These are phyloP conservation scores for Catunica adiposa DNA, from an alignment of 2,329 filamentous ascomycete species.

Conservation along the genomic window DNA sequence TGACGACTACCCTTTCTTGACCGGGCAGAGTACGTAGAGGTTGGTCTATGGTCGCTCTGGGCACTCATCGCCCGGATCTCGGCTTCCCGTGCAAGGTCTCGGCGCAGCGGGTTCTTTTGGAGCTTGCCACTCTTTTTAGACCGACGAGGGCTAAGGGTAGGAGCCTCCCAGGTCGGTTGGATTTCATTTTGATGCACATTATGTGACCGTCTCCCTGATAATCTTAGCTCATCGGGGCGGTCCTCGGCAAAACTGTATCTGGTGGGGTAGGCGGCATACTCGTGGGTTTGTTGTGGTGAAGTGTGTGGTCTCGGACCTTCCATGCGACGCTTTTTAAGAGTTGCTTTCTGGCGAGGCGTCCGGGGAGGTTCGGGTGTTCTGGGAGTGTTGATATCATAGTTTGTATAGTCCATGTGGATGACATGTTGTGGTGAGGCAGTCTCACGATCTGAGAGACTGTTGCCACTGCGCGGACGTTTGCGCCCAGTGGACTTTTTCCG, in stretches of 20 bases:
- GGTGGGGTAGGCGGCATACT: conserved; percentile 21
- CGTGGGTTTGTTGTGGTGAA: conserved; percentile 17
- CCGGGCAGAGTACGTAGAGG: conserved; percentile 42
- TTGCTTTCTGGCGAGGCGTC: conserved; percentile 16
- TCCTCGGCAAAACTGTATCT: conserved; percentile 49
- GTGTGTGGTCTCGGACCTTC: conserved; percentile 29
- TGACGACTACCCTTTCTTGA: conserved; percentile 33
- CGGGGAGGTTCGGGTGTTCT: conserved; percentile 15
- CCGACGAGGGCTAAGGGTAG: conserved; percentile 11
- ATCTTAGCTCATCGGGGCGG: conserved; percentile 35
- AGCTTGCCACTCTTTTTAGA: conserved; percentile 8
- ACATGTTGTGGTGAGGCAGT: conserved; percentile 20
- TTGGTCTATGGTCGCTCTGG: conserved; percentile 36
- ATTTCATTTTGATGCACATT: neutral
- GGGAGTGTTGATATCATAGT: conserved; percentile 10
- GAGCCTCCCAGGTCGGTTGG: conserved; percentile 5
- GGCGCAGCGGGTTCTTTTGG: conserved; percentile 3
- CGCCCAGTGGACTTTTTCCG: conserved; percentile 30
- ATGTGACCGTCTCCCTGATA: conserved; percentile 18
- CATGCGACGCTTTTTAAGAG: conserved; percentile 27
- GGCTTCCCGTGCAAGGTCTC: conserved; percentile 60
- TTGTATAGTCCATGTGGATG: conserved; percentile 17
- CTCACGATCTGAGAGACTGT: conserved; percentile 38
- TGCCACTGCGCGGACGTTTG: conserved; percentile 37
- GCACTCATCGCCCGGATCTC: conserved; percentile 77